A percentile compares a stretch with the other conserved stretches of the same genome.
These are phyloP conservation scores for Ceratocystis albifundus DNA, from an alignment of 2,329 filamentous ascomycete genomes.

Conservation along the genomic window DNA sequence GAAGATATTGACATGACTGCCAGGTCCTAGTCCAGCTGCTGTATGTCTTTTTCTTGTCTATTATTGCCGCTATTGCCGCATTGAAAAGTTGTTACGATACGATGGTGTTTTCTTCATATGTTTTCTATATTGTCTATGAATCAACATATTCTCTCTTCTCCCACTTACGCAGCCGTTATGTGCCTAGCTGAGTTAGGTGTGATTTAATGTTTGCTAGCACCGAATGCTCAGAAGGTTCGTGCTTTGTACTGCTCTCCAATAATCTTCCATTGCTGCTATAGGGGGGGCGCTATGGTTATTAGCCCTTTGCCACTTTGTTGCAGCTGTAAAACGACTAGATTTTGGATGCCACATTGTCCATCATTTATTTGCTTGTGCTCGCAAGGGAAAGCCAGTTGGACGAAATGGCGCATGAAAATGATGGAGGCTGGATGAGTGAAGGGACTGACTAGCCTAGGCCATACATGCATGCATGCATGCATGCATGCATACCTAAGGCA, in stretches of 20 bases:
- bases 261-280: background rate
- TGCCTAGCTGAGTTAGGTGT: too few species aligned
- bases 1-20: background rate
- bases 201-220: too few species aligned
- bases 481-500: background rate
- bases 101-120: background rate
- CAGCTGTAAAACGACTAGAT: background rate
- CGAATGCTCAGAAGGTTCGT: too few species aligned
- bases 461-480: background rate
- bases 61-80: background rate
- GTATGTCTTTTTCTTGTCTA: background rate
- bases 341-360: background rate
- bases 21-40: background rate
- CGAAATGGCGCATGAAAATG: background rate
- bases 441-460: background rate
- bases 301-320: background rate
- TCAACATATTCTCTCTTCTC: slow-evolving; percentile 2
- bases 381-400: background rate
- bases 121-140: background rate
- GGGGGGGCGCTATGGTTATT: background rate
- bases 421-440: background rate
- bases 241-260: background rate
- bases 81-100: slow-evolving; percentile 2
- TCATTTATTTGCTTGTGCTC: background rate
- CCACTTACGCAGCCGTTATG: too few species aligned